A percentile compares a stretch with the other conserved stretches of the same genome.
Conservation (phyloP, 2,329 filamentous ascomycete species). For the Xylariales sp. region DNA sequence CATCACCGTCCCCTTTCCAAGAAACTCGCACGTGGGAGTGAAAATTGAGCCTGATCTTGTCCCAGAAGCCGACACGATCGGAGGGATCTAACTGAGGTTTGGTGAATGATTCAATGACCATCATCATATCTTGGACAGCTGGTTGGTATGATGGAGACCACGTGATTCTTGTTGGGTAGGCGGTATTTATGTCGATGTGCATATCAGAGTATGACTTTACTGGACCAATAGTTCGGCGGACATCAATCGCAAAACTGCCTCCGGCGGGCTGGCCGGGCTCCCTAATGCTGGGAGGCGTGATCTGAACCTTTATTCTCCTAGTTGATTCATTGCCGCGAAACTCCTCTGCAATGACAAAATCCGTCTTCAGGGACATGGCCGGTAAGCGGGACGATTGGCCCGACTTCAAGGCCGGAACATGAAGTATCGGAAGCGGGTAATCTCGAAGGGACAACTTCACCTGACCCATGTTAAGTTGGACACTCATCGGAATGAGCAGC, state of each 20-base stretch:
- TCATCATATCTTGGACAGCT: constrained; percentile 99
- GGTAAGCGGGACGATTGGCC: constrained; percentile 75
- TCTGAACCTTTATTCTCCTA: constrained; percentile 73
- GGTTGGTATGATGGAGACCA: constrained; percentile 98
- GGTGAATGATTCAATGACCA: constrained; percentile 95
- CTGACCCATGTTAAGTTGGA: constrained; percentile 87
- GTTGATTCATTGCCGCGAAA: constrained; percentile 76
- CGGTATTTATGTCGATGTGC: constrained; percentile 86
- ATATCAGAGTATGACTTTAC: constrained; percentile 97
- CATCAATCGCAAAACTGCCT: constrained; percentile 75
- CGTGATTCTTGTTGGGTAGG: constrained; percentile 84
- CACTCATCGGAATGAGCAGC: constrained; percentile 81
- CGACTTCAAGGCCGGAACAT: constrained; percentile 77
- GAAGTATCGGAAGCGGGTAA: constrained; percentile 87
- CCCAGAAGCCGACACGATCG: constrained; percentile 95
- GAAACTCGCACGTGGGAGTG: constrained; percentile 85
- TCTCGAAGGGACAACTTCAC: constrained; percentile 81
- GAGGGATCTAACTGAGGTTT: constrained; percentile 93
- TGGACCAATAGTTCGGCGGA: constrained; percentile 85
- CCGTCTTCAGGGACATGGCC: constrained; percentile 78
- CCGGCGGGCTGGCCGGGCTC: constrained; percentile 50
- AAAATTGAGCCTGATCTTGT: constrained; percentile 92
- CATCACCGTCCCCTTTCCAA: constrained; percentile 94
- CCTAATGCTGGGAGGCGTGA: constrained; percentile 67
- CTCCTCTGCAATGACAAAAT: constrained; percentile 96